phyloP scores from a whole-genome alignment of 2,329 filamentous ascomycete genomes.

The Penicillium decumbens region DNA sequence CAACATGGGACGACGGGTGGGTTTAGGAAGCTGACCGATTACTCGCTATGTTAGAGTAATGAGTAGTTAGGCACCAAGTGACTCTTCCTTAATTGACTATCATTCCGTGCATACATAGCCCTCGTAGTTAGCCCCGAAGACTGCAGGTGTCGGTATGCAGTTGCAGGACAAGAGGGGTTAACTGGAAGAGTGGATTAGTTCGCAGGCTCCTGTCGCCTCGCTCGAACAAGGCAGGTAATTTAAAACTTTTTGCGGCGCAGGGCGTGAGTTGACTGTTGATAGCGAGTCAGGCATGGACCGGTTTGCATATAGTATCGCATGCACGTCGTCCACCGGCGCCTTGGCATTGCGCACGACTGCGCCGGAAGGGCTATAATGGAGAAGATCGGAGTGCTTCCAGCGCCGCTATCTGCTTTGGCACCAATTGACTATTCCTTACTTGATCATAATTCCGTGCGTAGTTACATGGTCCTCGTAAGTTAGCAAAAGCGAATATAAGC shows the following conservation, averaged over 20 bases:
- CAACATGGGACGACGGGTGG: no score
- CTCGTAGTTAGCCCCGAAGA: slow-evolving; percentile 7
- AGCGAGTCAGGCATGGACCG: slow-evolving; percentile 9
- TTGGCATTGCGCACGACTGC: slow-evolving; percentile 21
- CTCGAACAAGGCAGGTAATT: not conserved
- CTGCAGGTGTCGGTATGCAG: slow-evolving; percentile 15
- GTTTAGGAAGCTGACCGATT: no score
- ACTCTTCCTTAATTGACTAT: no score
- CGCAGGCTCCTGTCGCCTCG: slow-evolving; percentile 4
- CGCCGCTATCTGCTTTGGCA: not conserved
- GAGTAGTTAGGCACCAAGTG: no score
- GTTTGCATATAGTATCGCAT: slow-evolving; percentile 14
- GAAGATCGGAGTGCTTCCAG: not conserved
- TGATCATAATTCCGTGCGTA: no score
- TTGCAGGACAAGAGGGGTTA: slow-evolving; percentile 17
- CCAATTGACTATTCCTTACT: no score
- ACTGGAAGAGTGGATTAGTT: slow-evolving; percentile 5
- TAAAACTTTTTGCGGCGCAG: slow-evolving; percentile 19
- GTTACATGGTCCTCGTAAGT: no score
- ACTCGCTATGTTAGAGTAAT: no score
- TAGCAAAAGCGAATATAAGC: no score
- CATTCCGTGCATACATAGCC: no score
- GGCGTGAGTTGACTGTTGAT: slow-evolving; percentile 12
- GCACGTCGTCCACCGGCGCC: slow-evolving; percentile 23
- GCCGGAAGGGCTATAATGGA: not conserved